A percentile compares a stretch with the other conserved stretches of the same genome.
Conservation (phyloP, 768 basidiomycete species). For the Tylopilus subfusipes region DNA sequence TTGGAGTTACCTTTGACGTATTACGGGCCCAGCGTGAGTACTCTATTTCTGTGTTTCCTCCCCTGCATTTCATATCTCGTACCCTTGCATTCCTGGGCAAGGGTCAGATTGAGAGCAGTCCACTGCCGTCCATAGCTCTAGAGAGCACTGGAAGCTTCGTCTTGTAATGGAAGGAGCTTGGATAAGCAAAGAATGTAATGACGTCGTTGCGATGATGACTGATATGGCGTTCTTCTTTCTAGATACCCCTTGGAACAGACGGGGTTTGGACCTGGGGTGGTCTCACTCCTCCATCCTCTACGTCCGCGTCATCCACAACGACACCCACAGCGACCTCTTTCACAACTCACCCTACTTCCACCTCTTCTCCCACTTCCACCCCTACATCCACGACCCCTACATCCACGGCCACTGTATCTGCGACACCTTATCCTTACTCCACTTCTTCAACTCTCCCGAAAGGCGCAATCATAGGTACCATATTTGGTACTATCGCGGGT, state of each 20-base stretch:
- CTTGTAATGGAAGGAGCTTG: neutral
- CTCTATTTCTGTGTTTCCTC: neutral
- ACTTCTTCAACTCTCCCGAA: constrained; percentile 31
- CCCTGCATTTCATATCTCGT: neutral
- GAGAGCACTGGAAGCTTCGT: neutral
- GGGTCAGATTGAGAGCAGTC: neutral
- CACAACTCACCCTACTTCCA: constrained; percentile 29
- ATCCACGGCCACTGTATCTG: constrained; percentile 24
- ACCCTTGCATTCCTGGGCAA: neutral
- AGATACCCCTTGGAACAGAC: constrained; percentile 71
- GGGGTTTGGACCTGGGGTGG: constrained; percentile 73
- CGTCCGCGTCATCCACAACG: constrained; percentile 23
- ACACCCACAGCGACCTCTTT: constrained; percentile 17
- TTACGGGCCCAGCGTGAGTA: constrained; percentile 76
- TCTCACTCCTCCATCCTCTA: constrained; percentile 54
- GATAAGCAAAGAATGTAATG: constrained; percentile 6
- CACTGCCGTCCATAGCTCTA: neutral
- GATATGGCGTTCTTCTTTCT: constrained; percentile 3
- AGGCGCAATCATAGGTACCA: constrained; percentile 32
- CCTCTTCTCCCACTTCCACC: constrained; percentile 27
- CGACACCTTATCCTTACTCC: constrained; percentile 21
- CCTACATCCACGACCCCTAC: constrained; percentile 28
- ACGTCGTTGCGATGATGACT: constrained; percentile 9
- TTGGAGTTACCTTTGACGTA: constrained; percentile 73
- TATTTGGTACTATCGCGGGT: constrained; percentile 52